phyloP scores from a whole-genome alignment of 176 grass and related monocot species.

The Rhipidocladum racemiflorum region DNA sequence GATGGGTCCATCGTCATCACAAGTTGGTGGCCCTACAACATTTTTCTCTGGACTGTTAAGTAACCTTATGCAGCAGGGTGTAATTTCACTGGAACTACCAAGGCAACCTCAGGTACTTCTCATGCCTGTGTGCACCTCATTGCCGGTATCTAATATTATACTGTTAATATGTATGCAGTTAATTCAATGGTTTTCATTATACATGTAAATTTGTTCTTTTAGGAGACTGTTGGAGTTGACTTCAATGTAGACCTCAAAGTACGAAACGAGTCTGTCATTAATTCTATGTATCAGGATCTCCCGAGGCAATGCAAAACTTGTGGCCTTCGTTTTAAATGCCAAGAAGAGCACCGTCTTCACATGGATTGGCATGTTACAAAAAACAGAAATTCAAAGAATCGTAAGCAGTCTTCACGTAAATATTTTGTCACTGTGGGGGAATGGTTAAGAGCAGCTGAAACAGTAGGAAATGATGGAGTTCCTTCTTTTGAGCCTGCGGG shows the following conservation, averaged over 20 bases:
- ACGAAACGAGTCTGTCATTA: conserved; percentile 63
- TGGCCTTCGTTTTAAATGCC: conserved; percentile 85
- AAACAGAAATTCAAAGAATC: conserved; percentile 84
- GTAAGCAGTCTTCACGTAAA: conserved; percentile 92
- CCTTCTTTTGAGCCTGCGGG: conserved; percentile 66
- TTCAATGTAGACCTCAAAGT: conserved; percentile 85
- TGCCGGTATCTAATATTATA: conserved; percentile 15
- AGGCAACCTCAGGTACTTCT: conserved; percentile 65
- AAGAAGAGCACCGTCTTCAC: conserved; percentile 90
- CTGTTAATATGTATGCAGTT: conserved; percentile 12
- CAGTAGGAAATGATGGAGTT: conserved; percentile 77
- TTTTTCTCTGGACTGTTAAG: conserved; percentile 75
- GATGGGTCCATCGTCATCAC: conserved; percentile 49
- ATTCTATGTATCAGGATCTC: conserved; percentile 76
- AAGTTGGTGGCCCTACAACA: conserved; percentile 39
- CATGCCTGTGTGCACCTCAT: conserved; percentile 25
- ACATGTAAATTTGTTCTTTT: conserved; percentile 34
- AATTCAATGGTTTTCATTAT: conserved; percentile 17
- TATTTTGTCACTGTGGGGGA: conserved; percentile 84
- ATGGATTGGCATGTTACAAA: conserved; percentile 99
- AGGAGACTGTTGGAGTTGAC: conserved; percentile 68
- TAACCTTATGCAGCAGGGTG: conserved; percentile 79
- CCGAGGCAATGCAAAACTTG: conserved; percentile 93
- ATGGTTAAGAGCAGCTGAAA: conserved; percentile 90
- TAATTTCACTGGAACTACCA: conserved; percentile 61